Conservation (phyloP, 1,284 basidiomycete genomes). For the Pyrrhoderma lamaoense region DNA sequence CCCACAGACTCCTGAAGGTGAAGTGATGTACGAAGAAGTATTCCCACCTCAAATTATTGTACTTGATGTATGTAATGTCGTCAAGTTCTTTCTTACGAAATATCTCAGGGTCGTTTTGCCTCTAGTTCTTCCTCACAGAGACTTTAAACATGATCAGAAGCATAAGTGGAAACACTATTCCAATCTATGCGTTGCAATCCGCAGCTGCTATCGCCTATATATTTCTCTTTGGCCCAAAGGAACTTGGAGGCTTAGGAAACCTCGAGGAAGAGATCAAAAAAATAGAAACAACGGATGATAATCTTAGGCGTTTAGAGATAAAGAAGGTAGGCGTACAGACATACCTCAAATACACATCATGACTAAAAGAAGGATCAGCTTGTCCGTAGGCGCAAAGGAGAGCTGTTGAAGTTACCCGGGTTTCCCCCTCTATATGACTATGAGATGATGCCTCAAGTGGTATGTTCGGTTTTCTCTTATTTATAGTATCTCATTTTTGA, state of each 20-base stretch:
- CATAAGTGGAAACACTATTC: slow-evolving; percentile 4
- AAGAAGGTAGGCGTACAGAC: background rate
- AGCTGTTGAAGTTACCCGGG: slow-evolving; percentile 5
- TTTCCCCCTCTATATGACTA: slow-evolving; percentile 13
- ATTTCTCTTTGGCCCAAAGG: slow-evolving; percentile 4
- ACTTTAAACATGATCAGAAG: slow-evolving; percentile 4
- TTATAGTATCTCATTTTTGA: too few species aligned
- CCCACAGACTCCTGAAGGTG: background rate
- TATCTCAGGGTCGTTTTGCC: too few species aligned
- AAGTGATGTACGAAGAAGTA: background rate
- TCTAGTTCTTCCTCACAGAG: slow-evolving; percentile 7
- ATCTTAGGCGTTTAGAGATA: background rate
- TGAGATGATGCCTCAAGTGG: slow-evolving; percentile 6
- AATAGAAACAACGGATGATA: background rate
- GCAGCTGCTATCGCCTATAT: background rate
- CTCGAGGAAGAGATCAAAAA: slow-evolving; percentile 5
- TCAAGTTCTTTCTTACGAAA: background rate
- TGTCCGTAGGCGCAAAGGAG: background rate
- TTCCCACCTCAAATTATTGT: slow-evolving; percentile 8
- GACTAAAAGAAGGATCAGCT: background rate
- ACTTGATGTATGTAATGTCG: slow-evolving; percentile 4
- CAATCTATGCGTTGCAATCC: slow-evolving; percentile 8
- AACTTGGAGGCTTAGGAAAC: background rate
- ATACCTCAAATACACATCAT: background rate
- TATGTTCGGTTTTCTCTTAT: background rate